Conservation (phyloP, 2,329 filamentous ascomycete genomes). For the Fusarium longipes region DNA sequence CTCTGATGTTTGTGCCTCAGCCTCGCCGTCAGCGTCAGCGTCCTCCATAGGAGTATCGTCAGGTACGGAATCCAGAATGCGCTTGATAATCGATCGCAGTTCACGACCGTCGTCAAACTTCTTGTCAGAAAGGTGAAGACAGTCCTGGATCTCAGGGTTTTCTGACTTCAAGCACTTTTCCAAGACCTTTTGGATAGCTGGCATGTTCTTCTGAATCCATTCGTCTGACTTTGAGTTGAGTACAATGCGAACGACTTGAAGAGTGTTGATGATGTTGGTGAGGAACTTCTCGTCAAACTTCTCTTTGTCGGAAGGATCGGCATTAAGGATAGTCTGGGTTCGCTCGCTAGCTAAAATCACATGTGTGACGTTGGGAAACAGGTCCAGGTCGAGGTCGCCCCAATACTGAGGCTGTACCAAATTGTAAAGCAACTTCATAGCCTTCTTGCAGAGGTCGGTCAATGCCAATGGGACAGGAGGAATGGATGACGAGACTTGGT, state of each 20-base stretch:
- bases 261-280: slow-evolving; percentile 90
- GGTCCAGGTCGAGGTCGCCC: slow-evolving; percentile 90
- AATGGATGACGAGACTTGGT: slow-evolving; percentile 58
- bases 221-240: slow-evolving; percentile 89
- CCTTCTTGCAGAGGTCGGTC: slow-evolving; percentile 86
- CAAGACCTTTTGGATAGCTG: slow-evolving; percentile 84
- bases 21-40: slow-evolving; percentile 84
- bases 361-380: slow-evolving; percentile 91
- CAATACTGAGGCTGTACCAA: slow-evolving; percentile 89
- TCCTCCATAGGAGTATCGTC: slow-evolving; percentile 78
- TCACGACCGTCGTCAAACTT: slow-evolving; percentile 75
- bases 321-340: slow-evolving; percentile 68
- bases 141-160: slow-evolving; percentile 92
- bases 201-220: slow-evolving; percentile 85
- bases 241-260: slow-evolving; percentile 91
- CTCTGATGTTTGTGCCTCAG: slow-evolving; percentile 84
- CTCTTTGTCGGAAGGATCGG: slow-evolving; percentile 71
- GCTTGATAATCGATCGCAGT: slow-evolving; percentile 79
- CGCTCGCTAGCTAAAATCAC: slow-evolving; percentile 86
- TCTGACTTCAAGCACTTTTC: slow-evolving; percentile 92
- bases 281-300: slow-evolving; percentile 86
- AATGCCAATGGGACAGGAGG: slow-evolving; percentile 63
- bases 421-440: slow-evolving; percentile 83
- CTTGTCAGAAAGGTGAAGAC: slow-evolving; percentile 79
- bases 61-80: slow-evolving; percentile 89